Conservation (phyloP, 1,284 basidiomycete genomes). For the Fomitopsis pinicola region DNA sequence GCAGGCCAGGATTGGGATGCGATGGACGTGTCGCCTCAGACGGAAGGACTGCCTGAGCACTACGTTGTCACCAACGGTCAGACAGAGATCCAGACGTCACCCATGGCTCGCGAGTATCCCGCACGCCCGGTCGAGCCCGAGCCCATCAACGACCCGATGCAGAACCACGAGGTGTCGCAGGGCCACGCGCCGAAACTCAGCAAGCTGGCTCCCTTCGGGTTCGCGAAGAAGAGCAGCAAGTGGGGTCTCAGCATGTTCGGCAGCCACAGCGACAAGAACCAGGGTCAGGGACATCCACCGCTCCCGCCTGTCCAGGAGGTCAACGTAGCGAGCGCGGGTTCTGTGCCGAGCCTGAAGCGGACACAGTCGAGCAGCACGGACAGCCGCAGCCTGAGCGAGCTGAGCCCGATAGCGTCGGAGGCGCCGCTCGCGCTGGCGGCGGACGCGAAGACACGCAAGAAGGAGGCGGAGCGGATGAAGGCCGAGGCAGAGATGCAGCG, state of each 20-base stretch:
- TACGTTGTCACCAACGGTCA: conserved; percentile 33
- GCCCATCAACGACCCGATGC: conserved; percentile 16
- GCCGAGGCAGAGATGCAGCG: conserved; percentile 87
- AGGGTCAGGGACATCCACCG: conserved; percentile 30
- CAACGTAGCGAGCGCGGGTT: conserved; percentile 43
- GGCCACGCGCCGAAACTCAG: conserved; percentile 46
- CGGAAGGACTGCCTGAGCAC: conserved; percentile 37
- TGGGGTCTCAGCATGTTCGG: conserved; percentile 70
- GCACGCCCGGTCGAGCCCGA: conserved; percentile 39
- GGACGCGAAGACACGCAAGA: conserved; percentile 86
- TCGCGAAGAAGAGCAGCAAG: conserved; percentile 63
- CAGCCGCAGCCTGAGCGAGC: conserved; percentile 56
- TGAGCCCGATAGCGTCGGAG: conserved; percentile 35
- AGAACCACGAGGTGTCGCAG: conserved; percentile 22
- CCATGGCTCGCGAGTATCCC: conserved; percentile 48
- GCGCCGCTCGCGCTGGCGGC: conserved; percentile 20
- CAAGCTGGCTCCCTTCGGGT: conserved; percentile 50
- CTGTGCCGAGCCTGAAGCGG: conserved; percentile 74
- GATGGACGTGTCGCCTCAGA: conserved; percentile 57
- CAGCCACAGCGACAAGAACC: conserved; percentile 62
- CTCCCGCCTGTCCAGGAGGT: conserved; percentile 74
- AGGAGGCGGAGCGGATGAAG: conserved; percentile 82
- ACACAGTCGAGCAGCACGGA: conserved; percentile 80
- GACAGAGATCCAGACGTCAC: conserved; percentile 51
- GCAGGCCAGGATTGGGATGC: conserved; percentile 43